These are phyloP conservation scores for Clitoria ternatea DNA, from an alignment of 306 rosid genomes.

Conservation along the genomic window DNA sequence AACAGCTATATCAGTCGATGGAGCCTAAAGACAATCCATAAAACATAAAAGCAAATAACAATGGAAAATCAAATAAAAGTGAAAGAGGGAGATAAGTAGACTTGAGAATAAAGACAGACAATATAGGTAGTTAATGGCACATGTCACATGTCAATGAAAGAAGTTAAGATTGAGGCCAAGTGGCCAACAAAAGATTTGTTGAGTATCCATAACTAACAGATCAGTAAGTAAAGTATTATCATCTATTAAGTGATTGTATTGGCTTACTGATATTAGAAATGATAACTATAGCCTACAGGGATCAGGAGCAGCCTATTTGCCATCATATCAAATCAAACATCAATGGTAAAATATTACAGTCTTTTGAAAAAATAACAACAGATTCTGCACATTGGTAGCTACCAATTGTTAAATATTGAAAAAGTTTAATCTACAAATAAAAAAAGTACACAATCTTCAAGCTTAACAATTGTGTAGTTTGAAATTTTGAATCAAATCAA, in stretches of 20 bases:
- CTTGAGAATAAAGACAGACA: neutral
- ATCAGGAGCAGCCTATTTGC: neutral
- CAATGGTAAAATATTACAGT: neutral
- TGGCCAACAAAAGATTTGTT: neutral
- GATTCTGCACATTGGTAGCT: neutral
- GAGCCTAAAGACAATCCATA: conserved; percentile 57
- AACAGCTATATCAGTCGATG: conserved; percentile 88
- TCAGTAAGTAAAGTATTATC: neutral
- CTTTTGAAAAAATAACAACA: neutral
- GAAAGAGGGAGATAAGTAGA: neutral
- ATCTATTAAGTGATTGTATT: neutral
- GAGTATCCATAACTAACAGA: neutral
- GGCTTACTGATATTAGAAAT: neutral
- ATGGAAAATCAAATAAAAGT: neutral
- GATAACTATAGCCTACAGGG: neutral
- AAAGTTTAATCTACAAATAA: neutral
- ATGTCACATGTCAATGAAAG: neutral
- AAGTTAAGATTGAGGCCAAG: neutral
- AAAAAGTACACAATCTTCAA: neutral
- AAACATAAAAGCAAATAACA: neutral
- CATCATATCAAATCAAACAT: too few relatives aligned
- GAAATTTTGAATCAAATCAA: conserved; percentile 5
- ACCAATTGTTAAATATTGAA: neutral
- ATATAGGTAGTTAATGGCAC: neutral
- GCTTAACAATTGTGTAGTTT: neutral